phyloP scores from a whole-genome alignment of 1,139 yeast genomes.

The Sugiyamaella paludigena region DNA sequence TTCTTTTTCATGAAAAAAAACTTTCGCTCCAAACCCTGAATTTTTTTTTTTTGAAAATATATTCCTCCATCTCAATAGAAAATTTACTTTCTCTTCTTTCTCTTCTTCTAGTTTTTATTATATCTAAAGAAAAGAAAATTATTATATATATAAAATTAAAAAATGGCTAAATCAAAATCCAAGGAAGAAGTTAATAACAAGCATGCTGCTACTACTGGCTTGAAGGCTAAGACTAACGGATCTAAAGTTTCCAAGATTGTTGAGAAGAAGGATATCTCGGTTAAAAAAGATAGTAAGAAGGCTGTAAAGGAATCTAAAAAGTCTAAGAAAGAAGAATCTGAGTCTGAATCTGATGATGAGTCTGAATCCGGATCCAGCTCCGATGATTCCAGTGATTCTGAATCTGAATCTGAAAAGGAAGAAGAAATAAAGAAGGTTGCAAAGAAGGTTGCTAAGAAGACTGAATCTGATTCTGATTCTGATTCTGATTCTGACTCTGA shows the following conservation, averaged over 20 bases:
- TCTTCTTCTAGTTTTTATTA: constrained; percentile 4
- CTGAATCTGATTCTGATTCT: constrained; percentile 25
- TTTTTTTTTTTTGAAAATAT: constrained; percentile 12
- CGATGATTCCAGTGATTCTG: constrained; percentile 34
- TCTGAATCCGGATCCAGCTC: constrained; percentile 22
- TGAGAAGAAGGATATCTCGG: constrained; percentile 21
- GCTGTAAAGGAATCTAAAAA: constrained; percentile 31
- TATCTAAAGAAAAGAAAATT: not conserved
- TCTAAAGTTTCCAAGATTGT: constrained; percentile 31
- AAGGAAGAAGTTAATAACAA: constrained; percentile 13
- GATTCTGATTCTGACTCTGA: constrained; percentile 31
- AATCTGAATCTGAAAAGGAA: constrained; percentile 36
- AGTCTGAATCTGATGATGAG: constrained; percentile 36
- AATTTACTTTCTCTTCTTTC: constrained; percentile 11
- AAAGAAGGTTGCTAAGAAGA: constrained; percentile 34
- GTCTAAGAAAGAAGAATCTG: constrained; percentile 30
- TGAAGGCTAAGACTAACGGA: constrained; percentile 26
- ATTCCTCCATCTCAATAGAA: not conserved
- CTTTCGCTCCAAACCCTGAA: constrained; percentile 11
- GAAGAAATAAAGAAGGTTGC: constrained; percentile 20
- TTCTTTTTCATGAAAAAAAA: constrained; percentile 18
- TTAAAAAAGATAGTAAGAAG: constrained; percentile 28
- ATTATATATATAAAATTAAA: constrained; percentile 13
- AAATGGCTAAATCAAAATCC: constrained; percentile 21
- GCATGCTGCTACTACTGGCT: constrained; percentile 11